Evolutionary conservation across 306 rosid species (phyloP).

Genomic region (Malus sieversii): DNA sequence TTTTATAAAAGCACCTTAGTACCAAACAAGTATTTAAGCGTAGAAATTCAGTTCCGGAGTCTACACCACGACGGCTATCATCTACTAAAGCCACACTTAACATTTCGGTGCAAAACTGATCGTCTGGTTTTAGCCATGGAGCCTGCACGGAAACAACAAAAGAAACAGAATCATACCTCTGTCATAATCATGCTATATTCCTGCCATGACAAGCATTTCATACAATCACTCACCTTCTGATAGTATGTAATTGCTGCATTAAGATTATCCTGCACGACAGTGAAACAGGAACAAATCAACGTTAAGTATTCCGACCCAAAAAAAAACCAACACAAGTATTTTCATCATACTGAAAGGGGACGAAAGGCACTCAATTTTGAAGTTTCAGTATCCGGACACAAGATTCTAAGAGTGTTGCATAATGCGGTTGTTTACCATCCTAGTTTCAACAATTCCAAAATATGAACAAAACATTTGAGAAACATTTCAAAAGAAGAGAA

Average conservation of each 20-base stretch:
- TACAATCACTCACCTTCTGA: constrained; percentile 63
- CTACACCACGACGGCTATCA: constrained; percentile 48
- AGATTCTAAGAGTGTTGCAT: not conserved
- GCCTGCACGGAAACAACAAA: constrained; percentile 49
- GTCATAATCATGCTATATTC: not conserved
- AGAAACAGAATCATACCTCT: constrained; percentile 14
- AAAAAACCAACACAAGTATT: constrained; percentile 3
- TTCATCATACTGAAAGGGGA: not conserved
- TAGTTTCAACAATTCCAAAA: not conserved
- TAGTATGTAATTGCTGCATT: constrained; percentile 63
- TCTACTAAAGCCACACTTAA: constrained; percentile 65
- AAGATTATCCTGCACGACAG: constrained; percentile 63
- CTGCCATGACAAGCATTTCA: not conserved
- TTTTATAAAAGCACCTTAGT: too few relatives aligned
- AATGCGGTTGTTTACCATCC: not conserved
- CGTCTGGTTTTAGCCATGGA: constrained; percentile 75
- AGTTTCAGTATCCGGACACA: not conserved
- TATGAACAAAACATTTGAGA: not conserved
- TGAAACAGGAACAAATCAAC: not conserved
- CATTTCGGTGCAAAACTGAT: constrained; percentile 94
- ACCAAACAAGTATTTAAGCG: not conserved
- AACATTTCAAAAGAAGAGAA: not conserved
- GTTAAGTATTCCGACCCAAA: not conserved
- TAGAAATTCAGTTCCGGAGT: constrained; percentile 31
- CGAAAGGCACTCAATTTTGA: not conserved